Evolutionary conservation across 108 stramenopile species (phyloP).

Genomic region (Pseudonitzschia pungens): DNA sequence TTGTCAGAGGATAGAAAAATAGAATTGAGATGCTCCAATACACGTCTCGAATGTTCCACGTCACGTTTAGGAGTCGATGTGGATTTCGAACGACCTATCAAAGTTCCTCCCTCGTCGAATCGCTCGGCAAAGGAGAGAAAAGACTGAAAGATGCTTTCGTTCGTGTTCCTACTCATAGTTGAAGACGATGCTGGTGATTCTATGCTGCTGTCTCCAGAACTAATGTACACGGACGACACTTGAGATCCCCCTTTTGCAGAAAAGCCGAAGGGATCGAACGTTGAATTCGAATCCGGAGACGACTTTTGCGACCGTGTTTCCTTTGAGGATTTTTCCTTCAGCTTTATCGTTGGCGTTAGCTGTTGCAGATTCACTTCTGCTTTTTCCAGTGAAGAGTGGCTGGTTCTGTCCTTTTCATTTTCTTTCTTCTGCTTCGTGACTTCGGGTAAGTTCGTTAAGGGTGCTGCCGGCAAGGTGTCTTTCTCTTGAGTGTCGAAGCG

Average conservation of each 20-base stretch:
- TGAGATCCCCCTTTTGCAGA: background rate
- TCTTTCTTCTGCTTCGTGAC: background rate
- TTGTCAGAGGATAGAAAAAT: conserved; percentile 1
- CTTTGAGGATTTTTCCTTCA: background rate
- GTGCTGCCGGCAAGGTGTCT: background rate
- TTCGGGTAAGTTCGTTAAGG: background rate
- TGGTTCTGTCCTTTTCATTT: background rate
- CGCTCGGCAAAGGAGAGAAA: conserved; percentile 11
- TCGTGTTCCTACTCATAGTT: background rate
- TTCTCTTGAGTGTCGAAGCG: background rate
- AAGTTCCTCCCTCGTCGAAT: background rate
- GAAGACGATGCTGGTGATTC: background rate
- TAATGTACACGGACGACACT: background rate
- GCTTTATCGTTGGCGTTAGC: background rate
- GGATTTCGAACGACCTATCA: background rate
- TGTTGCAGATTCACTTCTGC: background rate
- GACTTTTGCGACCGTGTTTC: conserved; percentile 1
- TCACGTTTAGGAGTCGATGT: background rate
- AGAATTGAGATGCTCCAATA: conserved; percentile 12
- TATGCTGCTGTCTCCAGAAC: conserved; percentile 1
- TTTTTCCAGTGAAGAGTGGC: background rate
- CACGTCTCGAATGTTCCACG: conserved; percentile 5
- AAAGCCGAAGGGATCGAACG: conserved; percentile 9
- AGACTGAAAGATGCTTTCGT: conserved; percentile 10
- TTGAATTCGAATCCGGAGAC: background rate